These are phyloP conservation scores for Cryphonectria nitschkei DNA, from an alignment of 2,329 filamentous ascomycete genomes.

Conservation along the genomic window DNA sequence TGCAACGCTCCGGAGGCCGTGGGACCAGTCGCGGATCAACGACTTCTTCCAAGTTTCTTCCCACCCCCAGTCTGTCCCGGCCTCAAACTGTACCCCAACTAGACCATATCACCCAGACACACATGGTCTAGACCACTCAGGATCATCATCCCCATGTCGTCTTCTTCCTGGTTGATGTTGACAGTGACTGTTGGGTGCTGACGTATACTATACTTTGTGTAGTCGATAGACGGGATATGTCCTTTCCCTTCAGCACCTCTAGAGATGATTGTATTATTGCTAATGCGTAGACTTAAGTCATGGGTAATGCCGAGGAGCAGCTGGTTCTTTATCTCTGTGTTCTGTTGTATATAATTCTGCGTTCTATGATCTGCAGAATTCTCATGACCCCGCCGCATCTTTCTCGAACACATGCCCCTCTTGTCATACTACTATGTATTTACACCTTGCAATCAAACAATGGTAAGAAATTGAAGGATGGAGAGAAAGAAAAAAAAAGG, in stretches of 20 bases:
- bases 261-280: neutral
- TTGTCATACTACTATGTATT: too few relatives aligned
- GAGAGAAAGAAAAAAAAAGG: neutral
- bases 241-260: neutral
- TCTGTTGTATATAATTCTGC: neutral
- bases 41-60: neutral
- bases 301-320: neutral
- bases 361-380: neutral
- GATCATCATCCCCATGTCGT: neutral
- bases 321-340: neutral
- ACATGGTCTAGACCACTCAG: neutral
- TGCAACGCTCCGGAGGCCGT: slow-evolving; percentile 5
- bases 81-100: neutral
- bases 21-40: neutral
- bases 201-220: neutral
- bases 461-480: neutral
- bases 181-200: neutral
- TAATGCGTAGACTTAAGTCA: neutral
- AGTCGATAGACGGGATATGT: neutral
- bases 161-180: neutral
- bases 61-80: neutral
- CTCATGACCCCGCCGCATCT: neutral
- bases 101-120: neutral
- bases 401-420: slow-evolving; percentile 1
- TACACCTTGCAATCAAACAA: neutral